phyloP scores from a whole-genome alignment of 2,329 filamentous ascomycete species.

The Gaeumannomyces tritici region DNA sequence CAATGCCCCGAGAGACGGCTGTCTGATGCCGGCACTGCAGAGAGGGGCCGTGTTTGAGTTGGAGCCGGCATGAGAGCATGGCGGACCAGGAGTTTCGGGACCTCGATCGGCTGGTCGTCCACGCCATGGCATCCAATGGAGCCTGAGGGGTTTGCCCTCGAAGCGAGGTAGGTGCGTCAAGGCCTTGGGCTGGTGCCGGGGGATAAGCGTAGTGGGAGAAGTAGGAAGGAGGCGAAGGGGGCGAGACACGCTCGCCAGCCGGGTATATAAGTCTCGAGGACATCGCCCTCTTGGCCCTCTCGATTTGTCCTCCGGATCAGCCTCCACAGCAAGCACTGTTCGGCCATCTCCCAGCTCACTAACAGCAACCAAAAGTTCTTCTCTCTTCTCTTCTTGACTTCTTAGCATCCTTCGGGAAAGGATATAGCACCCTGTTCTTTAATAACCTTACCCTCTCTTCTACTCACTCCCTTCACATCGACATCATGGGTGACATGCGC shows the following conservation, averaged over 20 bases:
- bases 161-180: not conserved
- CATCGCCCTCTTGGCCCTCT: not conserved
- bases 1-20: not conserved
- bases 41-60: not conserved
- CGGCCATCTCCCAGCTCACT: not conserved
- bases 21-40: not conserved
- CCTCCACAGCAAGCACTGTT: not conserved
- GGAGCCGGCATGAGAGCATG: not conserved
- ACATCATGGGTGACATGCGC: constrained; percentile 10
- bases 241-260: not conserved
- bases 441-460: not conserved
- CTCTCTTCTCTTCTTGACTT: not conserved
- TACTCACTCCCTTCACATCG: not conserved
- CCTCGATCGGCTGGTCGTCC: not conserved
- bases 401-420: not conserved
- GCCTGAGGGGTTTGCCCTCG: not conserved
- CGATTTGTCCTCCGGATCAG: not conserved
- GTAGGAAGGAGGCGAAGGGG: not conserved
- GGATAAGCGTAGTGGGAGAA: not conserved
- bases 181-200: not conserved
- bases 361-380: not conserved
- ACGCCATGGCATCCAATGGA: not conserved
- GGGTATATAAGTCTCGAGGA: not conserved
- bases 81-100: not conserved
- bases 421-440: not conserved